Evolutionary conservation across 2,329 filamentous ascomycete species (phyloP).

Genomic region (Hypoxylon sp.): DNA sequence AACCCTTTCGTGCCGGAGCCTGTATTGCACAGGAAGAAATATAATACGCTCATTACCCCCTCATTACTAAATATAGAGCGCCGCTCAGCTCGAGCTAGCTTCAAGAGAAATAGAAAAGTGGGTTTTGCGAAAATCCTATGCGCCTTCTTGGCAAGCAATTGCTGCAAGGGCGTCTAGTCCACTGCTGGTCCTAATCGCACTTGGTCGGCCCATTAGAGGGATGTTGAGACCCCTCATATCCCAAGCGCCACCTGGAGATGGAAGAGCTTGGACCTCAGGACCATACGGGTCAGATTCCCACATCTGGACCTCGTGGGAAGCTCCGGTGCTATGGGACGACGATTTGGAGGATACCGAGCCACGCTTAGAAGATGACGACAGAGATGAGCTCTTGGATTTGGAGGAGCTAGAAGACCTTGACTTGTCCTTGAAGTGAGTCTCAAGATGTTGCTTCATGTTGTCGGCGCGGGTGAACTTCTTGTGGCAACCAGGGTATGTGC

Average conservation of each 20-base stretch:
- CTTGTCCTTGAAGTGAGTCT: constrained; percentile 80
- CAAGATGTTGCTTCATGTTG: constrained; percentile 89
- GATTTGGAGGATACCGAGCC: constrained; percentile 55
- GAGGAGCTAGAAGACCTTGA: constrained; percentile 60
- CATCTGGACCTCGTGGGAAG: constrained; percentile 54
- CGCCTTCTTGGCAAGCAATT: constrained; percentile 66
- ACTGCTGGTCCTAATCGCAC: constrained; percentile 61
- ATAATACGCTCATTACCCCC: constrained; percentile 33
- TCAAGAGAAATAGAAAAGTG: constrained; percentile 39
- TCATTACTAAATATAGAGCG: constrained; percentile 34
- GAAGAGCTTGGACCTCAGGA: constrained; percentile 52
- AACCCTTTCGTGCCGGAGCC: constrained; percentile 28
- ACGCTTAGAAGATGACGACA: constrained; percentile 50
- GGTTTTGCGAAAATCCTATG: constrained; percentile 43
- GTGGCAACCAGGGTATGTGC: constrained; percentile 77
- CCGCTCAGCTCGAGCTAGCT: constrained; percentile 19
- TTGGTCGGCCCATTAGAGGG: constrained; percentile 63
- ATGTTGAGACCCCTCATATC: constrained; percentile 64
- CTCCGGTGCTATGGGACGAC: constrained; percentile 51
- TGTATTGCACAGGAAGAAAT: constrained; percentile 26
- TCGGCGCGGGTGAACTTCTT: constrained; percentile 87
- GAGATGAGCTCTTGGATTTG: constrained; percentile 53
- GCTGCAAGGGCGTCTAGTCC: constrained; percentile 71
- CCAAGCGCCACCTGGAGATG: constrained; percentile 61
- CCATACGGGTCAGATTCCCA: constrained; percentile 63